Evolutionary conservation across 768 basidiomycete genomes (phyloP), one percentile per base, ranked within the genome.

Genomic region (Podaxis sp.): DNA sequence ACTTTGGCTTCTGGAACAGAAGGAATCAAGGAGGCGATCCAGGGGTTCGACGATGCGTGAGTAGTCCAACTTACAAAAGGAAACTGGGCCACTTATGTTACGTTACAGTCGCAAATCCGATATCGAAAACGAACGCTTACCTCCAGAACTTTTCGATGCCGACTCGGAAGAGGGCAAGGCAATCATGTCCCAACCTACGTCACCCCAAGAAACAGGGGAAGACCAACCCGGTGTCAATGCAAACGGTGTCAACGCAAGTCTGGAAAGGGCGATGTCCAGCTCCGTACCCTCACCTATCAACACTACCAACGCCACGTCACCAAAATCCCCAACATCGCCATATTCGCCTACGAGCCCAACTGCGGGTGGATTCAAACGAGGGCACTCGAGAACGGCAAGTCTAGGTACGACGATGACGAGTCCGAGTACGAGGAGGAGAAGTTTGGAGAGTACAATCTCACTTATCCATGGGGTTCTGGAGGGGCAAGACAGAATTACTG

Each of bases 51-150:
- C 15, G 96, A 98, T 72, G 97, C 97, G 94, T 96, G 79, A 66
- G 95, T 89, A 40, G 26, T 54, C 19, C 46, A 12, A 22, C 12
- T 6, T 39, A 17, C 24, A 19, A 52, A 11, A 28, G 4, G 40
- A 39, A 6, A 2, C 24, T 9, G 13, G 39, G 0, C 3, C 22
- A 49, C n/a, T 40, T 33, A 13, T 26, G 48, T n/a, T 36, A 24
- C 11, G 58, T 36, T 26, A 9, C 67, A 96, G 95, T 46, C 94
- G 95, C 64, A 96, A 95, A 79, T 94, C 92, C 49, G 97, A 99
- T 80, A 98, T 99, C 67, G 96, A 99, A 77, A 99, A 99, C 77
- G 97, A 99, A 76, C 90, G 95, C 38, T 80, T 99, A n/a, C 97
- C 96, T 2, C 96, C 96, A 2, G 95, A 98, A 15, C 82, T 99